A percentile compares a stretch with the other conserved stretches of the same genome.
Conservation (phyloP, 108 stramenopile genomes). For the Fistulifera solaris region DNA sequence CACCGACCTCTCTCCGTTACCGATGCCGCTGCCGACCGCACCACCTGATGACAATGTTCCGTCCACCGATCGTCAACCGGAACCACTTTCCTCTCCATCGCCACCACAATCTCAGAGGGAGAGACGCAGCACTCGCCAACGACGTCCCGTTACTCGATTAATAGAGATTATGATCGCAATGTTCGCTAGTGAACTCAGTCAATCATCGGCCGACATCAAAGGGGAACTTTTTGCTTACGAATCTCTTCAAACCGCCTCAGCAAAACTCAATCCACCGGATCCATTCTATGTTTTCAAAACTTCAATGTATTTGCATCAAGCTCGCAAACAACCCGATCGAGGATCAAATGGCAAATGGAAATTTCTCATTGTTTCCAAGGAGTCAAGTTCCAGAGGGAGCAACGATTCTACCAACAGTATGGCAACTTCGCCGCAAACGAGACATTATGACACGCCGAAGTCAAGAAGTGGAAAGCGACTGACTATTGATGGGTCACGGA, state of each 20-base stretch:
- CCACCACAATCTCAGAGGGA: too few species aligned
- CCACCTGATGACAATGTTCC: too few species aligned
- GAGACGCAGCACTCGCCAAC: too few species aligned
- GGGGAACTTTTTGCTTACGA: conserved; percentile 6
- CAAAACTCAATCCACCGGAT: conserved; percentile 2
- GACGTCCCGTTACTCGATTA: not conserved
- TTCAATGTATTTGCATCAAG: conserved; percentile 29
- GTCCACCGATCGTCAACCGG: too few species aligned
- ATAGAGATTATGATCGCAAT: conserved; percentile 4
- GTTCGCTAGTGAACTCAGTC: not conserved
- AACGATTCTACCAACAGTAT: conserved; percentile 31
- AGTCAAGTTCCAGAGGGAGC: conserved; percentile 18
- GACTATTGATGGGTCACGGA: conserved; percentile 21
- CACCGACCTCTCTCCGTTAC: too few species aligned
- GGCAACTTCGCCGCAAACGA: conserved; percentile 38
- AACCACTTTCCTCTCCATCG: too few species aligned
- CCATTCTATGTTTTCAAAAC: conserved; percentile 6
- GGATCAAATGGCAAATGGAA: conserved; percentile 5
- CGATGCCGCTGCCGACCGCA: too few species aligned
- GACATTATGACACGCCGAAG: conserved; percentile 24
- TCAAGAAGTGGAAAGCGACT: conserved; percentile 24
- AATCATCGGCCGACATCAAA: not conserved
- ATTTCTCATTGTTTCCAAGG: conserved; percentile 11
- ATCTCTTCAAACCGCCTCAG: conserved; percentile 2
- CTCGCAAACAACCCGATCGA: conserved; percentile 17